Conservation (phyloP, 768 basidiomycete genomes). For the Lentinula sp. region DNA sequence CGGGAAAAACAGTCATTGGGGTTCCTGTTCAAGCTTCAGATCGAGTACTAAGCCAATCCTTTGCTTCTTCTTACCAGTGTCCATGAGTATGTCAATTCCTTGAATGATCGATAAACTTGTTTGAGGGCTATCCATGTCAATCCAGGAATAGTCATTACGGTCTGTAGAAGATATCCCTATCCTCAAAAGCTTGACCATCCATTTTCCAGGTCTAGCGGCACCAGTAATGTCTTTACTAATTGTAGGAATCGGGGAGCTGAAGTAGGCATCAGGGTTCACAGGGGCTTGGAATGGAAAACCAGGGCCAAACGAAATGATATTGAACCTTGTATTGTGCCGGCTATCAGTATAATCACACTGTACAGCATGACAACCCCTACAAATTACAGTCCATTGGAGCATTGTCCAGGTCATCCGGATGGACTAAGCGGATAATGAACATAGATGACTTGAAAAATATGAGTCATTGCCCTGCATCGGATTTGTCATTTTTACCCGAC, state of each 20-base stretch:
- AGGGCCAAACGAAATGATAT: background rate
- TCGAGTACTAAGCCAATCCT: background rate
- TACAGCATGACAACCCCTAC: too few relatives aligned
- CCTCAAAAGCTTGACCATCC: background rate
- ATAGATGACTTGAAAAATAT: background rate
- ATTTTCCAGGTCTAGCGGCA: background rate
- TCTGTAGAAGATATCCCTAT: background rate
- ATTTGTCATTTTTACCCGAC: too few relatives aligned
- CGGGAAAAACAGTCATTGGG: background rate
- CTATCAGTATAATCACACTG: background rate
- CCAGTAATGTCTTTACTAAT: background rate
- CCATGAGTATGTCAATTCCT: background rate
- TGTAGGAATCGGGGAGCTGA: background rate
- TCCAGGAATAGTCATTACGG: background rate
- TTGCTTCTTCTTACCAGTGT: background rate
- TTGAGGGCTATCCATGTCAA: background rate
- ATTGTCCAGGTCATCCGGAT: background rate
- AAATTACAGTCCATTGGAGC: too few relatives aligned
- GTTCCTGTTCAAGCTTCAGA: background rate
- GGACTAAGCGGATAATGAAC: background rate
- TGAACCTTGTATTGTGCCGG: background rate
- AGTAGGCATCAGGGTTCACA: background rate
- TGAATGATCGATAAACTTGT: background rate
- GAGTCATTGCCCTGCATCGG: too few relatives aligned
- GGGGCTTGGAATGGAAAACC: background rate